Evolutionary conservation across 176 grass and related monocot genomes (phyloP).

Genomic region (Panicum miliaceum): DNA sequence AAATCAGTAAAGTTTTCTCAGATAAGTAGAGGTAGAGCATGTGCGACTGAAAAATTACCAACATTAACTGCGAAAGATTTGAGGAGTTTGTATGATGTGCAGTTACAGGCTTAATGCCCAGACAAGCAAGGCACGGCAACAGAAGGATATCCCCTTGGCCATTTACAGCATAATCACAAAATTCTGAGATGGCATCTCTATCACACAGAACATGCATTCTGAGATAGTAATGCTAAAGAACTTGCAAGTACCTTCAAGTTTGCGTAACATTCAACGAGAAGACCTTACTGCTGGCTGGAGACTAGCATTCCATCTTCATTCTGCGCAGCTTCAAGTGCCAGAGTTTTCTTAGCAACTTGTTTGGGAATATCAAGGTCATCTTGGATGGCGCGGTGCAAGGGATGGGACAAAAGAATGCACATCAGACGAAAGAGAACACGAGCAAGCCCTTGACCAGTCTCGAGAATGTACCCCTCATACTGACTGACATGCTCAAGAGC

Average conservation of each 20-base stretch:
- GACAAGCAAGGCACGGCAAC: not conserved
- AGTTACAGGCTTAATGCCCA: constrained; percentile 30
- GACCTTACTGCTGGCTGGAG: constrained; percentile 49
- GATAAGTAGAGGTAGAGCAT: not conserved
- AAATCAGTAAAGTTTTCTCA: not conserved
- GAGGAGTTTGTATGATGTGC: constrained; percentile 1
- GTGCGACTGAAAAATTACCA: not conserved
- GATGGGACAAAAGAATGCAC: constrained; percentile 76
- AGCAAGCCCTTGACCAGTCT: constrained; percentile 82
- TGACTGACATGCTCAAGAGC: constrained; percentile 85
- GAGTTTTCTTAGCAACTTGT: constrained; percentile 60
- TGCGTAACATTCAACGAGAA: constrained; percentile 31
- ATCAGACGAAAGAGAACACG: constrained; percentile 75
- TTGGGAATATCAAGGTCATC: constrained; percentile 94
- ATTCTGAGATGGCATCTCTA: not conserved
- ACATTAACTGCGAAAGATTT: not conserved
- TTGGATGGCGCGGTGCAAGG: constrained; percentile 74
- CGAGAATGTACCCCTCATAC: constrained; percentile 92
- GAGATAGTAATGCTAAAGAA: not conserved
- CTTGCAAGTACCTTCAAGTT: constrained; percentile 31
- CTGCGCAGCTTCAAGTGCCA: constrained; percentile 33
- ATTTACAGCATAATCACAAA: constrained; percentile 26
- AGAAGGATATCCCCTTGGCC: constrained; percentile 14
- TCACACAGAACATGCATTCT: constrained; percentile 23
- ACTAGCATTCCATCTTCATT: constrained; percentile 50